Evolutionary conservation across 192 early-diverging fungal genomes (phyloP).

Genomic region (Coemansia sp.): DNA sequence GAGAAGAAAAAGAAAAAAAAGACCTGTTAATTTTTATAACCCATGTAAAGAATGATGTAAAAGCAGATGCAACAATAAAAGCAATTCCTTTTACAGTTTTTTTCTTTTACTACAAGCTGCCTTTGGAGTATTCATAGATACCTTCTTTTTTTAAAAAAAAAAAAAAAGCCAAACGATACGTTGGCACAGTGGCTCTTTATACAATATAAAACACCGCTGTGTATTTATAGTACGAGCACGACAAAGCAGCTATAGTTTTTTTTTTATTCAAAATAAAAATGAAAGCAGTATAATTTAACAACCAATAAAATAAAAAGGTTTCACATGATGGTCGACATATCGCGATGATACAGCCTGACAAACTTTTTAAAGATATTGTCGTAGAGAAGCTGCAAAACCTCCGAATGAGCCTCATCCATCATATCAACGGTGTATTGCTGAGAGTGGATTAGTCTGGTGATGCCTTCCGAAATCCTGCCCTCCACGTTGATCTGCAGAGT

Average conservation of each 20-base stretch:
- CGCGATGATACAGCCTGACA: slow-evolving; percentile 56
- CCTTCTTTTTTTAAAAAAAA: too few species aligned
- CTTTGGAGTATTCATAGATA: too few species aligned
- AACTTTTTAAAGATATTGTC: slow-evolving; percentile 60
- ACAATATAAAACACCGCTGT: too few species aligned
- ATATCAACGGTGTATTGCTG: slow-evolving; percentile 58
- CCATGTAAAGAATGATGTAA: neutral
- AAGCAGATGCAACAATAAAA: too few species aligned
- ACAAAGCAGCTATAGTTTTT: too few species aligned
- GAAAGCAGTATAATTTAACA: neutral
- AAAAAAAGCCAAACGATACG: too few species aligned
- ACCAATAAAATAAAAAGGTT: neutral
- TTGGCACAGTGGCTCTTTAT: too few species aligned
- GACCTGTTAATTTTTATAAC: too few species aligned
- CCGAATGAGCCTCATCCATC: slow-evolving; percentile 59
- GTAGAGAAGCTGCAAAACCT: slow-evolving; percentile 59
- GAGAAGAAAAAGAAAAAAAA: neutral
- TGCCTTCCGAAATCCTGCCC: slow-evolving; percentile 47
- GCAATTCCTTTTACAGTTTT: too few species aligned
- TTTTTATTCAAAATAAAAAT: neutral
- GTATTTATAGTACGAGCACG: too few species aligned
- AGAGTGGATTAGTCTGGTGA: slow-evolving; percentile 50
- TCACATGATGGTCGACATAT: slow-evolving; percentile 45
- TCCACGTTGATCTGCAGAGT: slow-evolving; percentile 56
- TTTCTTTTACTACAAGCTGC: too few species aligned